Conservation (phyloP, 805 yeast species). For the Ogataea siamensis region DNA sequence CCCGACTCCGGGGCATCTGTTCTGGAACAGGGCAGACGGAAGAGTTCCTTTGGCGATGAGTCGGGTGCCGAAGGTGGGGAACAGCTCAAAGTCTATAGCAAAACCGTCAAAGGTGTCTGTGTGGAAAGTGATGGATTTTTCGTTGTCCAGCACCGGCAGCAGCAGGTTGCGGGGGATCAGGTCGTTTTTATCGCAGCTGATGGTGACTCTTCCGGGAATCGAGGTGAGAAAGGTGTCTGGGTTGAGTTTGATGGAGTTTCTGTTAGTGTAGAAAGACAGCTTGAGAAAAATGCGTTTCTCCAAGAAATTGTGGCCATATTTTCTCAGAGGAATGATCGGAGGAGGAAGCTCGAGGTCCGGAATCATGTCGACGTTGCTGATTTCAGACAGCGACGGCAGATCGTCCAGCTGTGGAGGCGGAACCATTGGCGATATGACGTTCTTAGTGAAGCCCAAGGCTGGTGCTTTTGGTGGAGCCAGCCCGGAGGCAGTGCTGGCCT, state of each 20-base stretch:
- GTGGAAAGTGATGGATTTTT: slow-evolving; percentile 72
- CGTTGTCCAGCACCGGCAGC: slow-evolving; percentile 70
- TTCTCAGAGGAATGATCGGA: slow-evolving; percentile 87
- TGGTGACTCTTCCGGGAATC: slow-evolving; percentile 78
- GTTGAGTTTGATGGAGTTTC: slow-evolving; percentile 44
- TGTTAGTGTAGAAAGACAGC: slow-evolving; percentile 56
- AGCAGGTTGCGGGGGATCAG: slow-evolving; percentile 84
- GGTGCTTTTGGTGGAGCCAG: slow-evolving; percentile 22
- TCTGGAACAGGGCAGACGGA: slow-evolving; percentile 51
- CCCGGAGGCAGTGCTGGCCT: neutral
- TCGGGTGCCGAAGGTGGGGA: slow-evolving; percentile 93
- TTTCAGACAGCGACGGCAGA: slow-evolving; percentile 17
- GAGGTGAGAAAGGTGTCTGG: slow-evolving; percentile 44
- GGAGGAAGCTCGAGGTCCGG: slow-evolving; percentile 94
- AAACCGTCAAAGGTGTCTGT: slow-evolving; percentile 74
- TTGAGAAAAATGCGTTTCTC: slow-evolving; percentile 88
- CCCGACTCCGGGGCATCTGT: slow-evolving; percentile 37
- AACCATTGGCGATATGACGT: slow-evolving; percentile 13
- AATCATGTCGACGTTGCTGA: slow-evolving; percentile 61
- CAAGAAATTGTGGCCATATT: slow-evolving; percentile 93
- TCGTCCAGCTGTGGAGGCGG: slow-evolving; percentile 5
- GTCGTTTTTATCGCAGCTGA: slow-evolving; percentile 73
- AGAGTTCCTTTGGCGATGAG: slow-evolving; percentile 87
- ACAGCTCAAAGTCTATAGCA: slow-evolving; percentile 81
- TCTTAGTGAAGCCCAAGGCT: slow-evolving; percentile 12